Conservation (phyloP, 2,329 filamentous ascomycete genomes). For the Apiospora arundinis region DNA sequence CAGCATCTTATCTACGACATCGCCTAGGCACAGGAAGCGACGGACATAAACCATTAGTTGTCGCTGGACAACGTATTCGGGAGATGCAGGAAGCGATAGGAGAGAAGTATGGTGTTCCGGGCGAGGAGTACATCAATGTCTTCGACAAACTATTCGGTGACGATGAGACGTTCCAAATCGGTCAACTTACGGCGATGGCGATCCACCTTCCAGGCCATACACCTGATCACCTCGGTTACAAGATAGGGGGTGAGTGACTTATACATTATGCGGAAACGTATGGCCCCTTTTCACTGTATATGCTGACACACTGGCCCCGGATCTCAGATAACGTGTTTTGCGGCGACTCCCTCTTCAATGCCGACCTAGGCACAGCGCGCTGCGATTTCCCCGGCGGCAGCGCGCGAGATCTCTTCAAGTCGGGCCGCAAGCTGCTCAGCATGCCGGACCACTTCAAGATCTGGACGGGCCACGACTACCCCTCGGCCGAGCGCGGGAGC, state of each 20-base stretch:
- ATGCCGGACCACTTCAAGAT: constrained; percentile 53
- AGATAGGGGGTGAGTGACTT: constrained; percentile 46
- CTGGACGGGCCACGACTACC: constrained; percentile 64
- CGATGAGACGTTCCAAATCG: constrained; percentile 59
- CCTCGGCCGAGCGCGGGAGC: constrained; percentile 37
- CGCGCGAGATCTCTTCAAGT: constrained; percentile 50
- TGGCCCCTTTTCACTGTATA: not conserved
- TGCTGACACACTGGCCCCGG: constrained; percentile 24
- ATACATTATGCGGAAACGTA: constrained; percentile 10
- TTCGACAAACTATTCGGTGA: constrained; percentile 63
- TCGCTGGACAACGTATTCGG: constrained; percentile 61
- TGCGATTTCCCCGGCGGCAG: constrained; percentile 61
- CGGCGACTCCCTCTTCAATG: constrained; percentile 50
- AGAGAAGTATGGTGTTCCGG: constrained; percentile 52
- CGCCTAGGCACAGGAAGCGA: constrained; percentile 43
- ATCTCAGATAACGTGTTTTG: constrained; percentile 50
- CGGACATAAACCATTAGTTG: constrained; percentile 48
- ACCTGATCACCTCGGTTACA: constrained; percentile 65
- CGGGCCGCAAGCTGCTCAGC: constrained; percentile 45
- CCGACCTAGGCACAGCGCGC: constrained; percentile 48
- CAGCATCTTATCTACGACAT: constrained; percentile 62
- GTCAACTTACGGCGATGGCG: constrained; percentile 50
- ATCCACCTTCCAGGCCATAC: constrained; percentile 67
- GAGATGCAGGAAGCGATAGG: constrained; percentile 59
- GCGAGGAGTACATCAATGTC: constrained; percentile 48